A percentile compares a stretch with the other conserved stretches of the same genome.
These are phyloP conservation scores for Cryptococcus depauperatus DNA, from an alignment of 1,284 basidiomycete genomes.

Conservation along the genomic window DNA sequence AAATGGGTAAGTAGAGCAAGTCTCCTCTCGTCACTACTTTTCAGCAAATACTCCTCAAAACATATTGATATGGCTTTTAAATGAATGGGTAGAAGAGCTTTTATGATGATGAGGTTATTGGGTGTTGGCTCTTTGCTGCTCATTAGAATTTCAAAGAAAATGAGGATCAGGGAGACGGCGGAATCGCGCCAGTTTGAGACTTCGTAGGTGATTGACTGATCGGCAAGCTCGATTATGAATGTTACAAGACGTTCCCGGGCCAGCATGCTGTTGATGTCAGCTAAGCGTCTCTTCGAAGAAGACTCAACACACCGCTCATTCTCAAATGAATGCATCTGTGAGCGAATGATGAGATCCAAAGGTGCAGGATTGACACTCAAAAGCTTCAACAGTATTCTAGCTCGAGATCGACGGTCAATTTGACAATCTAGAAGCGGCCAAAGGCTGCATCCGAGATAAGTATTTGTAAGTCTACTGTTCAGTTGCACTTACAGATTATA, in stretches of 20 bases:
- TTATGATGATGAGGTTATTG: slow-evolving; percentile 23
- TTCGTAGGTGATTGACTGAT: slow-evolving; percentile 20
- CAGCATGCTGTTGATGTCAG: slow-evolving; percentile 1
- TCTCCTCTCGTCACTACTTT: slow-evolving; percentile 33
- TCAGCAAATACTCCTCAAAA: slow-evolving; percentile 32
- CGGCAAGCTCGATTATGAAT: slow-evolving; percentile 30
- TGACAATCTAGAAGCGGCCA: slow-evolving; percentile 29
- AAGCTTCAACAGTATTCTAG: slow-evolving; percentile 28
- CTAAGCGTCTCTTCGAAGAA: not conserved
- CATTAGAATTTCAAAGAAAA: slow-evolving; percentile 25
- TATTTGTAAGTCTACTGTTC: not conserved
- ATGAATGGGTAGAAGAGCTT: slow-evolving; percentile 23
- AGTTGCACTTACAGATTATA: slow-evolving; percentile 13
- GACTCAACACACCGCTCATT: slow-evolving; percentile 13
- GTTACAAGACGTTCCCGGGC: slow-evolving; percentile 28
- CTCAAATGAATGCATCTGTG: slow-evolving; percentile 8
- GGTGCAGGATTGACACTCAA: slow-evolving; percentile 26
- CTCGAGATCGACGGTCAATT: slow-evolving; percentile 18
- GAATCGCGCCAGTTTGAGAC: slow-evolving; percentile 19
- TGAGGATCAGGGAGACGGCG: slow-evolving; percentile 21
- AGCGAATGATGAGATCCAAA: slow-evolving; percentile 19
- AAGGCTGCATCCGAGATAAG: slow-evolving; percentile 10
- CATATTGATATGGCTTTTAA: slow-evolving; percentile 26
- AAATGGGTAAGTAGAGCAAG: slow-evolving; percentile 21
- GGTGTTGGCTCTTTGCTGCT: slow-evolving; percentile 18